phyloP scores from a whole-genome alignment of 2,329 filamentous ascomycete species.

The Talaromyces sp. region DNA sequence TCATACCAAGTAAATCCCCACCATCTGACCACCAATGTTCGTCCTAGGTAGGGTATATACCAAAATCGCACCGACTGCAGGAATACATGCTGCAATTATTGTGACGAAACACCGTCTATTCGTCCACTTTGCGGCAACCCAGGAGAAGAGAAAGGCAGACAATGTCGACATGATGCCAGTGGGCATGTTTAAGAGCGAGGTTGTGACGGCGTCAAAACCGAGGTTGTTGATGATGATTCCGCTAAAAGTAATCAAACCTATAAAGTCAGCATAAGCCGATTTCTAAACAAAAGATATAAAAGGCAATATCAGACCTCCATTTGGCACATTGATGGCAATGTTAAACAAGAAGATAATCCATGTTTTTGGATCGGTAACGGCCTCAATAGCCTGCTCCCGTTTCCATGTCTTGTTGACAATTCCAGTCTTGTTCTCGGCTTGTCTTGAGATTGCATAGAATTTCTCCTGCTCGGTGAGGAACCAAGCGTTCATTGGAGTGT shows the following conservation, averaged over 20 bases:
- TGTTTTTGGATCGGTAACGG: conserved; percentile 33
- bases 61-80: conserved; percentile 25
- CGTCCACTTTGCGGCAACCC: conserved; percentile 24
- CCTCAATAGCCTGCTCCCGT: conserved; percentile 23
- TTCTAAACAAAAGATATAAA: background rate
- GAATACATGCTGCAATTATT: conserved; percentile 24
- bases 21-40: conserved; percentile 35
- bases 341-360: conserved; percentile 31
- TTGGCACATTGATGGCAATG: conserved; percentile 32
- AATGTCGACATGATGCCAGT: conserved; percentile 29
- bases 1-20: conserved; percentile 32
- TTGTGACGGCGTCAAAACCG: conserved; percentile 30
- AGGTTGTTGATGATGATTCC: conserved; percentile 35
- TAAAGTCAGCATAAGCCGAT: background rate
- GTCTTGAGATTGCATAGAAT: conserved; percentile 39
- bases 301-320: conserved; percentile 17
- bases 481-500: conserved; percentile 42
- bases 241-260: conserved; percentile 32
- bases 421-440: conserved; percentile 35
- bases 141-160: conserved; percentile 26
- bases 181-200: conserved; percentile 34
- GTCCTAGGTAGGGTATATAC: conserved; percentile 25
- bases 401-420: conserved; percentile 27
- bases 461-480: conserved; percentile 55
- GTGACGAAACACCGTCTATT: conserved; percentile 26